phyloP scores from a whole-genome alignment of 139 green algal species.

The Yamagishiella unicocca region DNA sequence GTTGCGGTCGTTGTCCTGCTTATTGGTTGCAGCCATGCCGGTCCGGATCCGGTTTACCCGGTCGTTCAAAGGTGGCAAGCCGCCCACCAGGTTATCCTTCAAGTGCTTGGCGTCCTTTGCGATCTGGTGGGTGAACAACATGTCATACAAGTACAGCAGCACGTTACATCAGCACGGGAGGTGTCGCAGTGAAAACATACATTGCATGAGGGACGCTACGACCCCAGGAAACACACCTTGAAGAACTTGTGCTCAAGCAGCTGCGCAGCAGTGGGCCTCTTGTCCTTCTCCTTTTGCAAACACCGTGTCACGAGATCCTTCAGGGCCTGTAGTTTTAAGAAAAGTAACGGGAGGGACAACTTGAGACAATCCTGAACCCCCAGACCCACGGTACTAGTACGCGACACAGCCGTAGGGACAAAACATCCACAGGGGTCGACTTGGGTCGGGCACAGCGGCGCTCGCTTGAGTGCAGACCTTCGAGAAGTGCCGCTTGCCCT shows the following conservation, averaged over 20 bases:
- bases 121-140: slow-evolving; percentile 1
- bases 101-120: slow-evolving; percentile 82
- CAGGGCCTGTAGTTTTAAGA: slow-evolving; percentile 86
- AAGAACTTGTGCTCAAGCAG: slow-evolving; percentile 99
- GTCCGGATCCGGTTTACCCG: slow-evolving; percentile 86
- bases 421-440: neutral
- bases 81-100: slow-evolving; percentile 82
- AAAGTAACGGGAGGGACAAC: too few relatives aligned
- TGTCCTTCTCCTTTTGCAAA: slow-evolving; percentile 95
- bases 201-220: too few relatives aligned
- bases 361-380: too few relatives aligned
- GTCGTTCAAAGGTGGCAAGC: slow-evolving; percentile 86
- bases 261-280: slow-evolving; percentile 91
- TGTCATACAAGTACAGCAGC: too few relatives aligned
- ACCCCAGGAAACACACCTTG: slow-evolving; percentile 76
- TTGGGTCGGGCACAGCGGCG: neutral
- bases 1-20: slow-evolving; percentile 67
- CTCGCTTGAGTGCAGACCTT: slow-evolving; percentile 62
- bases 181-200: too few relatives aligned
- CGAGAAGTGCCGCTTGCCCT: slow-evolving; percentile 86
- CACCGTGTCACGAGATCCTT: slow-evolving; percentile 95
- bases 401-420: too few relatives aligned
- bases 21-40: slow-evolving; percentile 67
- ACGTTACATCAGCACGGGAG: too few relatives aligned
- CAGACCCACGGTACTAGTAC: too few relatives aligned